Percentiles rank a stretch among this genome's conserved stretches.
Conservation (phyloP, 2,329 filamentous ascomycete genomes). For the Podosphaera leucotricha region DNA sequence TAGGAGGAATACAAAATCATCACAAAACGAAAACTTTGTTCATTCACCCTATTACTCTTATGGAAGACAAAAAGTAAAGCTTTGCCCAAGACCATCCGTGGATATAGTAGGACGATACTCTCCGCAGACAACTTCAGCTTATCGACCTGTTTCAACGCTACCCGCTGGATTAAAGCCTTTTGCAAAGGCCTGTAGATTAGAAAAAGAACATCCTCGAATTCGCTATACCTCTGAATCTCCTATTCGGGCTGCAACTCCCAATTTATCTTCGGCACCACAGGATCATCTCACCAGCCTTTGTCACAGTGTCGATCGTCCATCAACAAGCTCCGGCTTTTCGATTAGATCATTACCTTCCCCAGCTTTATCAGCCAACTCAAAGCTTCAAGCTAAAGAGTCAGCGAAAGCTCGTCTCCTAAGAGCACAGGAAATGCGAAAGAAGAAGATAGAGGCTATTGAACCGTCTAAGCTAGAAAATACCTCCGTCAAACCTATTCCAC, state of each 20-base stretch:
- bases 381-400: constrained; percentile 38
- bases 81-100: constrained; percentile 62
- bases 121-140: constrained; percentile 30
- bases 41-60: constrained; percentile 24
- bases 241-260: constrained; percentile 12
- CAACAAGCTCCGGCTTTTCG: constrained; percentile 11
- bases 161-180: constrained; percentile 58
- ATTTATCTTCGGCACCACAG: not conserved
- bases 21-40: constrained; percentile 26
- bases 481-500: not conserved
- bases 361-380: constrained; percentile 12
- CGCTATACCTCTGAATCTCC: constrained; percentile 10
- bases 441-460: constrained; percentile 30
- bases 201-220: constrained; percentile 21
- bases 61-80: constrained; percentile 61
- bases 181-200: constrained; percentile 31
- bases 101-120: constrained; percentile 38
- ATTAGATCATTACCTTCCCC: constrained; percentile 8
- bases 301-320: constrained; percentile 16
- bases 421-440: constrained; percentile 72
- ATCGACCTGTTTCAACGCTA: constrained; percentile 53
- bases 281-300: constrained; percentile 8
- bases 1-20: constrained; percentile 21
- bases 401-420: constrained; percentile 90
- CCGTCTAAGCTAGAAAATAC: not conserved